Conservation (phyloP, 306 rosid species). For the Quercus mongolica region DNA sequence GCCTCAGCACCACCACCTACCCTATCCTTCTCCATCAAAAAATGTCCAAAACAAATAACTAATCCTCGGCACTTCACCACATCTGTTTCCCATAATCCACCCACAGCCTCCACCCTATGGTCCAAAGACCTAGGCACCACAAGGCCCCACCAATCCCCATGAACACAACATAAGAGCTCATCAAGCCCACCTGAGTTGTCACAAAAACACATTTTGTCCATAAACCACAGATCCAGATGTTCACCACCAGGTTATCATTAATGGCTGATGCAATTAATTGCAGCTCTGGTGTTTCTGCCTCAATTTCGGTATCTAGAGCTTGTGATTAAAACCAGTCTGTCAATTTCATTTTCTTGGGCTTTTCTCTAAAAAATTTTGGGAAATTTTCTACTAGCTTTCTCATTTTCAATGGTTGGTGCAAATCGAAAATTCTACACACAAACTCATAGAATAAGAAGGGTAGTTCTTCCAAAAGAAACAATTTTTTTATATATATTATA, state of each 20-base stretch:
- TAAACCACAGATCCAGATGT: background rate
- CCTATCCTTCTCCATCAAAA: background rate
- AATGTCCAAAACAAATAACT: background rate
- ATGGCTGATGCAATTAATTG: background rate
- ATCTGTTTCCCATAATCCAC: background rate
- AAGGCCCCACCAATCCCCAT: background rate
- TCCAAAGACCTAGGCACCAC: background rate
- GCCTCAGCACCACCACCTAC: background rate
- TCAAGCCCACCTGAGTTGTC: background rate
- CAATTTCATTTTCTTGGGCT: background rate
- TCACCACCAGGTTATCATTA: background rate
- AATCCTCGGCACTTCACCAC: background rate
- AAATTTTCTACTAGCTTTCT: background rate
- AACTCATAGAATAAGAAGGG: too few species aligned
- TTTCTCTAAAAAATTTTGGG: background rate
- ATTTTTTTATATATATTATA: too few species aligned
- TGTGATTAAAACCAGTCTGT: background rate
- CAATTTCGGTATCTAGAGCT: background rate
- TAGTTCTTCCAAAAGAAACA: too few species aligned
- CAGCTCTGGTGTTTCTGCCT: background rate
- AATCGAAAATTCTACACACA: background rate
- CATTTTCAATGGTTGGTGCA: background rate
- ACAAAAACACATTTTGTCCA: background rate
- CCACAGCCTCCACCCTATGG: background rate
- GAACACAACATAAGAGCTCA: background rate